Conservation (phyloP, 495 filamentous ascomycete genomes). For the Podospora fimiseda region DNA sequence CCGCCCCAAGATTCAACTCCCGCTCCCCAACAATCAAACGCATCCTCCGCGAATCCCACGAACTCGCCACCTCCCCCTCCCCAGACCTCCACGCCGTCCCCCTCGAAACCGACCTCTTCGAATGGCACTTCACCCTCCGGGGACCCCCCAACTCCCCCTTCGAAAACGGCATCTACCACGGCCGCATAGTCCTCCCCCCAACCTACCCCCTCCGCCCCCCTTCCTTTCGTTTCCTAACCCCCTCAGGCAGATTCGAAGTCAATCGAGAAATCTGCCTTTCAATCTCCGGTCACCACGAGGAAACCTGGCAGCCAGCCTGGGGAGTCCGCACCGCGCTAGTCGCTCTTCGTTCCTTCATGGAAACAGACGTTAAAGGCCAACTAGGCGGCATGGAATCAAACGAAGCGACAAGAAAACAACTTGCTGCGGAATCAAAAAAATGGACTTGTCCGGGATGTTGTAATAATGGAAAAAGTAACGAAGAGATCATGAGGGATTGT, state of each 20-base stretch:
- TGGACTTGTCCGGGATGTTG: constrained; percentile 61
- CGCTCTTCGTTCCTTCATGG: constrained; percentile 67
- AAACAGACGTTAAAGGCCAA: constrained; percentile 68
- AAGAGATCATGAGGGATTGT: constrained; percentile 62
- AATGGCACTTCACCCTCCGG: constrained; percentile 98
- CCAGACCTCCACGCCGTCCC: constrained; percentile 77
- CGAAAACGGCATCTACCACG: constrained; percentile 81
- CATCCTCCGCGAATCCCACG: constrained; percentile 78
- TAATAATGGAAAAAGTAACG: constrained; percentile 53
- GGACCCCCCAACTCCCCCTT: constrained; percentile 81
- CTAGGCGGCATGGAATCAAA: constrained; percentile 78
- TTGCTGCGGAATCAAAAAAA: constrained; percentile 54
- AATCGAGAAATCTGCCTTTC: constrained; percentile 95
- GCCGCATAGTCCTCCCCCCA: constrained; percentile 83
- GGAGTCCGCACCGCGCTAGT: constrained; percentile 76
- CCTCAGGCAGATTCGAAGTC: constrained; percentile 86
- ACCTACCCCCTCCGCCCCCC: constrained; percentile 87
- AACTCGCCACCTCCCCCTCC: constrained; percentile 70
- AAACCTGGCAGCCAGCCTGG: constrained; percentile 98
- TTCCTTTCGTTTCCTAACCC: constrained; percentile 88
- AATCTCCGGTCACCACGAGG: constrained; percentile 92
- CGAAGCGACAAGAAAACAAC: constrained; percentile 52
- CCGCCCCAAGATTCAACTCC: constrained; percentile 54
- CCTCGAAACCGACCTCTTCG: constrained; percentile 83
- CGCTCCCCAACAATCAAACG: constrained; percentile 77